Conservation (phyloP, 768 basidiomycete species). For the Tricholoma hemisulphureum region DNA sequence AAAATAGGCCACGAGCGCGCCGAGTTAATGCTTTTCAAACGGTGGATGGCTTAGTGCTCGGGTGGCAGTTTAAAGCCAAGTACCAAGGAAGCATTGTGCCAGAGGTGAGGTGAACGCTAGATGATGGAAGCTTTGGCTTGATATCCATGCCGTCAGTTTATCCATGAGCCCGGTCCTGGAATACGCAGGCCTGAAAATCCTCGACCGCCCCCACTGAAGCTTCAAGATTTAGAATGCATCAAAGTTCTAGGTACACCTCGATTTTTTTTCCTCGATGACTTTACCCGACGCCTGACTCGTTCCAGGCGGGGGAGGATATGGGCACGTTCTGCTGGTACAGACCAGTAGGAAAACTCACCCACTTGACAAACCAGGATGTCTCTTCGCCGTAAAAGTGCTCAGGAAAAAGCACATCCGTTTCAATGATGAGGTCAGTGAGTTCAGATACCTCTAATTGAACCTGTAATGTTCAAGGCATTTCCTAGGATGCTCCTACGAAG, state of each 20-base stretch:
- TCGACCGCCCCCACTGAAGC: constrained; percentile 35
- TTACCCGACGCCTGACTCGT: neutral
- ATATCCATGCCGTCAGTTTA: neutral
- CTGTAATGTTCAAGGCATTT: neutral
- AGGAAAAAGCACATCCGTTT: constrained; percentile 34
- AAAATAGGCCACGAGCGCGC: neutral
- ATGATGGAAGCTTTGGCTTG: neutral
- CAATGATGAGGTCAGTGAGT: constrained; percentile 16
- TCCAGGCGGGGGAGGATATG: constrained; percentile 43
- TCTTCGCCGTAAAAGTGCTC: constrained; percentile 49
- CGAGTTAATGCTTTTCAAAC: neutral
- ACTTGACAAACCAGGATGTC: constrained; percentile 33
- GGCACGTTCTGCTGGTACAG: constrained; percentile 43
- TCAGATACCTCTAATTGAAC: neutral
- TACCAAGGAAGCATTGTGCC: neutral
- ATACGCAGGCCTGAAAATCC: constrained; percentile 28
- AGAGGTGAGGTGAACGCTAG: constrained; percentile 1
- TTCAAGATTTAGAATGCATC: constrained; percentile 43
- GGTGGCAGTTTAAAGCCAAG: constrained; percentile 3
- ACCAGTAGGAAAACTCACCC: constrained; percentile 25
- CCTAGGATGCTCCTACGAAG: constrained; percentile 24
- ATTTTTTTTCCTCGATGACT: neutral
- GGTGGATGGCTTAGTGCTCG: constrained; percentile 1
- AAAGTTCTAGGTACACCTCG: constrained; percentile 36
- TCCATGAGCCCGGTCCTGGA: constrained; percentile 3